These are phyloP conservation scores for Rhodosporidiobolus sp. DNA, from an alignment of 768 basidiomycete species.

Conservation along the genomic window DNA sequence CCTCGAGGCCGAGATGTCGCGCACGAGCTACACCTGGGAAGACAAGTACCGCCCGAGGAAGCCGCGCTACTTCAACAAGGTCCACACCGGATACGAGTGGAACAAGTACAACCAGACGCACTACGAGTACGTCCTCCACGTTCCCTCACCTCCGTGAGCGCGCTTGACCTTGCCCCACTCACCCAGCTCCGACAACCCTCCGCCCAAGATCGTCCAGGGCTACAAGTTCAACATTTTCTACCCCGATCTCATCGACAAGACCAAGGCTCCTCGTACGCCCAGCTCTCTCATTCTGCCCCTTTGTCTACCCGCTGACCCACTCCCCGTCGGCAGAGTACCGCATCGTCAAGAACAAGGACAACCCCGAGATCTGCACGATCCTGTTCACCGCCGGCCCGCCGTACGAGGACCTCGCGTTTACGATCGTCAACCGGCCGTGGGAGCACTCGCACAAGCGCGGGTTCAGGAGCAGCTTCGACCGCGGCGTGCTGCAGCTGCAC, in stretches of 20 bases:
- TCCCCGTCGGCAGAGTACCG: slow-evolving; percentile 58
- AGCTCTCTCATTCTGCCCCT: not conserved
- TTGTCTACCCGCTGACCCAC: not conserved
- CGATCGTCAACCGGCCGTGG: slow-evolving; percentile 97
- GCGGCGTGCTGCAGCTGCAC: slow-evolving; percentile 92
- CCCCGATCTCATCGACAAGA: slow-evolving; percentile 97
- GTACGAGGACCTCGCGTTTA: slow-evolving; percentile 79
- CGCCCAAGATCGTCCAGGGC: slow-evolving; percentile 98
- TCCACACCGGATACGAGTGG: slow-evolving; percentile 99
- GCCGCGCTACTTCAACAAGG: slow-evolving; percentile 96
- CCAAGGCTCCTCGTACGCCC: slow-evolving; percentile 70
- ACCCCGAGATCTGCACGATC: slow-evolving; percentile 88
- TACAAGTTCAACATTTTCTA: slow-evolving; percentile 90
- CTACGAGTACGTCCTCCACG: slow-evolving; percentile 71
- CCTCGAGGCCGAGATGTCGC: slow-evolving; percentile 76
- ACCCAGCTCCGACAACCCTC: slow-evolving; percentile 88
- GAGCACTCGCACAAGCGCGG: slow-evolving; percentile 98
- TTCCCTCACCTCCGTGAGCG: not conserved
- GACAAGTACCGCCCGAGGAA: slow-evolving; percentile 97
- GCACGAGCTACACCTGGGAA: slow-evolving; percentile 94
- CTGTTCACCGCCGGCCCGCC: slow-evolving; percentile 92
- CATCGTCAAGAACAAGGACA: slow-evolving; percentile 87
- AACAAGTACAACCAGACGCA: slow-evolving; percentile 99
- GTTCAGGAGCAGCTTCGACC: slow-evolving; percentile 93
- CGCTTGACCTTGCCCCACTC: not conserved